phyloP scores from a whole-genome alignment of 2,329 filamentous ascomycete species.

The Neurospora sp. region DNA sequence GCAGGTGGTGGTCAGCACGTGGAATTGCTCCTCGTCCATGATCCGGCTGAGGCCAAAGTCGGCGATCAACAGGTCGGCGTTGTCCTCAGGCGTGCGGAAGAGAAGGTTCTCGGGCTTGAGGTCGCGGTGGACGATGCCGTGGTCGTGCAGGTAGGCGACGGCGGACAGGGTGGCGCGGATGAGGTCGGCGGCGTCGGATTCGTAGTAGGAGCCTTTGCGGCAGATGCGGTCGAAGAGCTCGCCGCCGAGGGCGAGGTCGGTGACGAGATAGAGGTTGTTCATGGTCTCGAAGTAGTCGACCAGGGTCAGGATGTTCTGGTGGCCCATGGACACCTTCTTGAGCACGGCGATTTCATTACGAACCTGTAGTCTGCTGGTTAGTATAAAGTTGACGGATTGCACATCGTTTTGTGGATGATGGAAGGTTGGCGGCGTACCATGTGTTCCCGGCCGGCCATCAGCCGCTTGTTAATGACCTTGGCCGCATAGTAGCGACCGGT shows the following conservation, averaged over 20 bases:
- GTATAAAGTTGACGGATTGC: neutral
- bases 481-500: constrained; percentile 96
- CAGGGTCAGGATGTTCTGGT: constrained; percentile 93
- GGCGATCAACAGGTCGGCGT: constrained; percentile 90
- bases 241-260: constrained; percentile 88
- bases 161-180: constrained; percentile 91
- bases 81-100: constrained; percentile 95
- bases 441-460: constrained; percentile 96
- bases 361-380: constrained; percentile 43
- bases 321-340: constrained; percentile 97
- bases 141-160: constrained; percentile 97
- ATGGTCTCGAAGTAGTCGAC: constrained; percentile 99
- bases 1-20: constrained; percentile 93
- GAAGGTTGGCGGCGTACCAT: constrained; percentile 54
- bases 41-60: constrained; percentile 94
- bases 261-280: constrained; percentile 98
- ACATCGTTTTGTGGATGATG: neutral
- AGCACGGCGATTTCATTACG: constrained; percentile 97
- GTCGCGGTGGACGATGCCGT: constrained; percentile 96
- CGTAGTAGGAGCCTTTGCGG: constrained; percentile 96
- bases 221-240: constrained; percentile 98
- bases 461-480: constrained; percentile 97
- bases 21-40: constrained; percentile 98
- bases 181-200: constrained; percentile 89
- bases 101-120: constrained; percentile 95